Percentiles rank a stretch among this genome's conserved stretches.
phyloP scores from a whole-genome alignment of 257 asterid species.

The Nicotiana otophora region DNA sequence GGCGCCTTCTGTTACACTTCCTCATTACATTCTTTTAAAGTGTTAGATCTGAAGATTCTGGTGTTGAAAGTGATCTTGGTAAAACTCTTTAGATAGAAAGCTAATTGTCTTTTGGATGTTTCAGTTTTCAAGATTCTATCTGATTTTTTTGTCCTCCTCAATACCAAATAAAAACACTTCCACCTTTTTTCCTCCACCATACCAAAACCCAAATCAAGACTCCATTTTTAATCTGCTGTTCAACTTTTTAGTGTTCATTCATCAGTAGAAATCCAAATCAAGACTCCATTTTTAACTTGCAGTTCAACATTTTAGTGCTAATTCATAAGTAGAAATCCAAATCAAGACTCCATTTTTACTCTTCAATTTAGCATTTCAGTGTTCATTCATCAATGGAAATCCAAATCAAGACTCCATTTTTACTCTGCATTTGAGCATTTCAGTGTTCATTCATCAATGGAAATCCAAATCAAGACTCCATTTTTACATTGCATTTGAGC shows the following conservation, averaged over 20 bases:
- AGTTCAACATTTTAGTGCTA: background rate
- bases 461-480: background rate
- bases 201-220: background rate
- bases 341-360: background rate
- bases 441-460: background rate
- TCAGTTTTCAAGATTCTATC: background rate
- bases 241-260: background rate
- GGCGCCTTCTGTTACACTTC: constrained; percentile 42
- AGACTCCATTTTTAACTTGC: constrained; percentile 8
- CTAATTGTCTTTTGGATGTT: constrained; percentile 12
- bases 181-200: background rate
- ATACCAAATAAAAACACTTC: background rate
- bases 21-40: constrained; percentile 8
- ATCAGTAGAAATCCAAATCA: background rate
- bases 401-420: background rate
- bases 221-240: background rate
- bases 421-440: constrained; percentile 11
- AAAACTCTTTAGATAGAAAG: background rate
- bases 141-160: no score
- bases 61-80: background rate
- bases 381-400: background rate
- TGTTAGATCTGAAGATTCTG: constrained; percentile 39
- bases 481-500: background rate
- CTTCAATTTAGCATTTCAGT: constrained; percentile 9
- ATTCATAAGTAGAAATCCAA: background rate